A percentile compares a stretch with the other conserved stretches of the same genome.
phyloP scores from a whole-genome alignment of 176 grass and related monocot genomes.

The Triticum monococcum region DNA sequence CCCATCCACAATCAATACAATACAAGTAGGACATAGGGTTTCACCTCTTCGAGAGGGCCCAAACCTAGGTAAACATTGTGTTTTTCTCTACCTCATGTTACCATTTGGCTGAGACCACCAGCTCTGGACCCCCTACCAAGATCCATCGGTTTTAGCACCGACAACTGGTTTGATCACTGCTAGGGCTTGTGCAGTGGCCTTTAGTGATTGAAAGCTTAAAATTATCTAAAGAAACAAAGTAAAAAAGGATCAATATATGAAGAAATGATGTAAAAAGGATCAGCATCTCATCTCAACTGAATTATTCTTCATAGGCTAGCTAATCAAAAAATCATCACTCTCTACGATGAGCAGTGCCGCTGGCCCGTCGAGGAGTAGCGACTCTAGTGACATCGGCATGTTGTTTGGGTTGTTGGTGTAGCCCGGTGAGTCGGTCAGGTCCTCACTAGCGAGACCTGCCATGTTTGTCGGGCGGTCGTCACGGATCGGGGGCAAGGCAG shows the following conservation, averaged over 20 bases:
- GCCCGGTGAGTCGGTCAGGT: no score
- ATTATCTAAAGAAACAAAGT: not conserved
- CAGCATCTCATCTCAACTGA: conserved; percentile 20
- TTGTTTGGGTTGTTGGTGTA: not conserved
- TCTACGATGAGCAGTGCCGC: conserved; percentile 26
- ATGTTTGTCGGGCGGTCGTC: not conserved
- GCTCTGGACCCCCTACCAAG: no score
- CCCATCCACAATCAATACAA: no score
- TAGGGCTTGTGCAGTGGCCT: not conserved
- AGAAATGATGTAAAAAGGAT: not conserved
- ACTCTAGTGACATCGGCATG: conserved; percentile 2
- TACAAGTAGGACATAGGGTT: no score
- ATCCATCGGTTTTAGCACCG: no score
- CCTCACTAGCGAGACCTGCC: not conserved
- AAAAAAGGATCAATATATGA: not conserved
- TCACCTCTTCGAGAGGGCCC: no score
- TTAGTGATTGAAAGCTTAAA: not conserved
- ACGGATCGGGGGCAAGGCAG: not conserved
- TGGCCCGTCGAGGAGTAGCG: conserved; percentile 38
- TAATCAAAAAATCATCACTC: conserved; percentile 38
- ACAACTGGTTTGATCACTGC: not conserved
- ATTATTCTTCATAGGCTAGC: conserved; percentile 20
- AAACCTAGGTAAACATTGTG: no score
- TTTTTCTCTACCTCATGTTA: no score
- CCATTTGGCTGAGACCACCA: no score